Evolutionary conservation across 2,329 filamentous ascomycete species (phyloP).

Genomic region (Pseudocercospora fuligena): DNA sequence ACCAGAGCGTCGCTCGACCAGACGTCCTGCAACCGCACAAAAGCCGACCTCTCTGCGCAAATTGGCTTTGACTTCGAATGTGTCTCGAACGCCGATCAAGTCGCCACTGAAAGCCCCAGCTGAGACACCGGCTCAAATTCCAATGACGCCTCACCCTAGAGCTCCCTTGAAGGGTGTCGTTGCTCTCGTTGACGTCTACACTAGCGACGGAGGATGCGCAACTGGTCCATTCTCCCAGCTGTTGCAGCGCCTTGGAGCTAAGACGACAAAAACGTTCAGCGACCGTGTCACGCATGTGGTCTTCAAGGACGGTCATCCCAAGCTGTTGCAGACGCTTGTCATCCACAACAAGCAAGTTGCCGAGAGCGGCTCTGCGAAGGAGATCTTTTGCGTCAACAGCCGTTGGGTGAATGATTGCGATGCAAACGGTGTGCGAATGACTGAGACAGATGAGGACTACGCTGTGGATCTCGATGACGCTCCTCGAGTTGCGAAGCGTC

Average conservation of each 20-base stretch:
- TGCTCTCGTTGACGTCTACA: constrained; percentile 44
- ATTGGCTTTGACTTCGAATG: constrained; percentile 32
- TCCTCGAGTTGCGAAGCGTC: constrained; percentile 37
- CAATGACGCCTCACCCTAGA: constrained; percentile 44
- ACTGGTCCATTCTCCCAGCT: constrained; percentile 42
- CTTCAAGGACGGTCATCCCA: constrained; percentile 45
- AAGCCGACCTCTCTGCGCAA: constrained; percentile 38
- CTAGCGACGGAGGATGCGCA: constrained; percentile 42
- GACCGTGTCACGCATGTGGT: constrained; percentile 45
- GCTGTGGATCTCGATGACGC: constrained; percentile 41
- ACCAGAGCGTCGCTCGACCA: constrained; percentile 29
- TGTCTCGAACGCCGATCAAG: constrained; percentile 37
- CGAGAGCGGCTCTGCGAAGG: constrained; percentile 28
- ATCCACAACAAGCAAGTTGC: constrained; percentile 40
- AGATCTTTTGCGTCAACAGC: constrained; percentile 44
- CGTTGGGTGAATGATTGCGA: constrained; percentile 46
- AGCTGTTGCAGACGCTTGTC: constrained; percentile 40
- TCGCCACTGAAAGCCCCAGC: constrained; percentile 36
- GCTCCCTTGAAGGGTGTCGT: constrained; percentile 41
- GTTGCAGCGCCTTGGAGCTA: constrained; percentile 43
- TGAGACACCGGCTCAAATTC: constrained; percentile 35
- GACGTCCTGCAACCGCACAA: constrained; percentile 36
- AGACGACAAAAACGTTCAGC: constrained; percentile 42
- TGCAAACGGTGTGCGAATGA: constrained; percentile 34
- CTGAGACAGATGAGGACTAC: constrained; percentile 41